These are phyloP conservation scores for Colletotrichum sansevieriae DNA, from an alignment of 2,329 filamentous ascomycete species.

Conservation along the genomic window DNA sequence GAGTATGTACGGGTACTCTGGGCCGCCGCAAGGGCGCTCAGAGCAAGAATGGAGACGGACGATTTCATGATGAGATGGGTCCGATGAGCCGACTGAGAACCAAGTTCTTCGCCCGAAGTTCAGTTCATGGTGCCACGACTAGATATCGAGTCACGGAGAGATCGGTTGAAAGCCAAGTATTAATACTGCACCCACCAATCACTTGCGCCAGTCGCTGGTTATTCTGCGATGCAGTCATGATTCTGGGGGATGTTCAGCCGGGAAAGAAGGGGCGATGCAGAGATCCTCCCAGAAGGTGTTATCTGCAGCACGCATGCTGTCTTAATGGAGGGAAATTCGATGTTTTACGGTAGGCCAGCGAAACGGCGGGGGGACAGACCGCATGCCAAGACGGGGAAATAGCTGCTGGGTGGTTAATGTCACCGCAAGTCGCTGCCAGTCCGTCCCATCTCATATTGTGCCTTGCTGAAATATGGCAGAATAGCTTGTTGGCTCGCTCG, in stretches of 20 bases:
- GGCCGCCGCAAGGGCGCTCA: constrained; percentile 7
- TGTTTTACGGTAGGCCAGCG: neutral
- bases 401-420: neutral
- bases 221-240: no score
- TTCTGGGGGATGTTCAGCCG: no score
- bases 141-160: no score
- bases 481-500: no score
- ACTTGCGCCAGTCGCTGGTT: no score
- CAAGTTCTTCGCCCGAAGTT: neutral
- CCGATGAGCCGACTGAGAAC: neutral
- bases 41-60: neutral
- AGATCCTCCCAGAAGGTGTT: neutral
- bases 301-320: no score
- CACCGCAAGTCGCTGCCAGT: neutral
- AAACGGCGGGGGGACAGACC: neutral
- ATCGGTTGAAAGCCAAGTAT: no score
- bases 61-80: neutral
- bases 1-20: constrained; percentile 23
- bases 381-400: constrained; percentile 33
- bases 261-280: no score
- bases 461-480: no score
- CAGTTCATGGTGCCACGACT: no score
- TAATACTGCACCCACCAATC: no score
- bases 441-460: neutral
- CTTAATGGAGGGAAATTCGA: constrained; percentile 27